Base-by-base conservation (phyloP, 2,329 filamentous ascomycete genomes). In the Sarocladium kiliense region DNA sequence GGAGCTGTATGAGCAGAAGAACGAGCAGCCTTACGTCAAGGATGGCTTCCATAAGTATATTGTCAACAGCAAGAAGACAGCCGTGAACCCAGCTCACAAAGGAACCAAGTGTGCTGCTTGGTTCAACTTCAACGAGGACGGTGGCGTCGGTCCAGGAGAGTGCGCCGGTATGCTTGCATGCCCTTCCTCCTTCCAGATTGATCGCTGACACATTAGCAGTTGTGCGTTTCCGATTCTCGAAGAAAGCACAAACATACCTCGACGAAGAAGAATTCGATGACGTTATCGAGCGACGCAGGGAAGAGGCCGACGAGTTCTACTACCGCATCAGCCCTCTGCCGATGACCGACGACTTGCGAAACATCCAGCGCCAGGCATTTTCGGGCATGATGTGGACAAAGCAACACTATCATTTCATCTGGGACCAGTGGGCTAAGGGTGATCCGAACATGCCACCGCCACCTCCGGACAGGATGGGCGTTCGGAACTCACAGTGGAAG, bases 371-470 rank as follows among this genome's bases (percentile, higher is more conserved):
- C 62, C 92, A 97, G 70, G 94, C 93, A 3, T 88, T 97, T 61
- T 86, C 92, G 0, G 93, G 94, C 54, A 97, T 97, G 93, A 87
- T 97, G 80, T 97, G 93, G 93, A 95, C 88, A 59, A 97, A 97
- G 71, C 93, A 97, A 70, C 90, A 91, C 73, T 97, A 97, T 70
- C 84, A 95, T 67, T 97, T 97, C 71, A 85, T 97, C 64, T 97
- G 91, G 91, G 92, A 97, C 61, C 89, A 97, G 68, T 97, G 93
- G 93, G 91, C 92, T 25, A 96, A 96, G 60, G 93, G 93, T 54
- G 93, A 97, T 67, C 92, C 92, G 11, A 81, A 80, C 49, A 90
- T 92, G 77, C 91, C 92, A 42, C 89, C 93, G 30, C 94, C 94
- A 25, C 93, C 93, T 1, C 77, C 87, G 1, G 80, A 82, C 37